These are phyloP conservation scores for Carex kokanica DNA, from an alignment of 176 grass and related monocot species.

Conservation along the genomic window DNA sequence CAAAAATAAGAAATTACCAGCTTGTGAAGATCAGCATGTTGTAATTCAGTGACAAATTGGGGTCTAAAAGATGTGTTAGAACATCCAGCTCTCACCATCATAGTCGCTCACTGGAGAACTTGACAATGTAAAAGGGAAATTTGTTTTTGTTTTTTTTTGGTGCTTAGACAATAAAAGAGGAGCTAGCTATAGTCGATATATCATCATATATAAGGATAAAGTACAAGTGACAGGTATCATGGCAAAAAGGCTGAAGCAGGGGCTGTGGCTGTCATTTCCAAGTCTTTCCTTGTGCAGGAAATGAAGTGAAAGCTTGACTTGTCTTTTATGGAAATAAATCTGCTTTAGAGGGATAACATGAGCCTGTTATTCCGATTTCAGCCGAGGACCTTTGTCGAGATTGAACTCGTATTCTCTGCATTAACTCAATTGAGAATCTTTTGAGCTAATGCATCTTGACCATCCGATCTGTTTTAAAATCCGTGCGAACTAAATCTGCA, in stretches of 20 bases:
- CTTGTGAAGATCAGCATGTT: not conserved
- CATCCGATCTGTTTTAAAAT: too few species aligned
- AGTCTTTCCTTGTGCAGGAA: not conserved
- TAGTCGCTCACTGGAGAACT: not conserved
- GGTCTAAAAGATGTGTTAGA: slow-evolving; percentile 3
- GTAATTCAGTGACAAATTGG: slow-evolving; percentile 1
- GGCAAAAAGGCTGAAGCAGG: not conserved
- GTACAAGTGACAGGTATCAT: not conserved
- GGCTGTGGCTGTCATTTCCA: not conserved
- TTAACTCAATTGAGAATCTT: too few species aligned
- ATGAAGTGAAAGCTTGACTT: not conserved
- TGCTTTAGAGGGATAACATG: too few species aligned
- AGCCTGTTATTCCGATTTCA: too few species aligned
- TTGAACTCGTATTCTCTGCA: too few species aligned
- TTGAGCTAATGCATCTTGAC: too few species aligned
- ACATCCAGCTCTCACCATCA: slow-evolving; percentile 11
- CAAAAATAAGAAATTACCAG: slow-evolving; percentile 5
- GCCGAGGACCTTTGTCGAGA: too few species aligned
- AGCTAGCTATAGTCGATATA: too few species aligned
- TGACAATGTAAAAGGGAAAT: not conserved
- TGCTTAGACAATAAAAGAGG: not conserved
- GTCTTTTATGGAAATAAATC: not conserved
- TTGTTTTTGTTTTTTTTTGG: not conserved
- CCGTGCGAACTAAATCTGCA: too few species aligned
- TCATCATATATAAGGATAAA: not conserved